Evolutionary conservation across 805 yeast species (phyloP).

Genomic region (Candida koratica): DNA sequence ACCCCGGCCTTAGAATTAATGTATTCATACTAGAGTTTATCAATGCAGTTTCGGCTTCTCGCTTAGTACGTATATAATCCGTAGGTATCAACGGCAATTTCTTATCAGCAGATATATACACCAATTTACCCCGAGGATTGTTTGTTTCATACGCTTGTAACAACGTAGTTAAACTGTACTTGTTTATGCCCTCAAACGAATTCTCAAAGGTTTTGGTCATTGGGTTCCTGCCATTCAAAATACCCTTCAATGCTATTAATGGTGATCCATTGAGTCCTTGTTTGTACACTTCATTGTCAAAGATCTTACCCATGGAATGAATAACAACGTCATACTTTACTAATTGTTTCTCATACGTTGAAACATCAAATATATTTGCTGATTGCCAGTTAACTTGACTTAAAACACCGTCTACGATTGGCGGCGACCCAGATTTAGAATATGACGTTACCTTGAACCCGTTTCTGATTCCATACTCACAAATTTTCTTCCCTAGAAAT

Average conservation of each 20-base stretch:
- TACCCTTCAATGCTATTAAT: conserved; percentile 7
- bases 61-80: conserved; percentile 70
- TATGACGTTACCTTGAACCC: conserved; percentile 69
- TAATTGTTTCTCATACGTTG: conserved; percentile 48
- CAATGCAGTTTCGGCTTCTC: conserved; percentile 68
- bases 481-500: conserved; percentile 64
- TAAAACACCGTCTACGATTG: conserved; percentile 47
- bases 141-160: conserved; percentile 31
- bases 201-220: conserved; percentile 42
- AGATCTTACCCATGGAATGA: conserved; percentile 74
- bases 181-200: conserved; percentile 62
- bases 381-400: conserved; percentile 58
- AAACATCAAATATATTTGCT: conserved; percentile 67
- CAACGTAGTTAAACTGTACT: conserved; percentile 61
- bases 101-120: conserved; percentile 81
- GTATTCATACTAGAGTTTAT: conserved; percentile 49
- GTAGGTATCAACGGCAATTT: conserved; percentile 55
- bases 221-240: conserved; percentile 59
- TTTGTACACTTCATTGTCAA: conserved; percentile 71
- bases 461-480: conserved; percentile 58
- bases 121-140: conserved; percentile 29
- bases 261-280: conserved; percentile 35
- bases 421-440: conserved; percentile 58
- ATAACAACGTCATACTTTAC: conserved; percentile 61
- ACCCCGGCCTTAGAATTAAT: conserved; percentile 74